These are phyloP conservation scores for Cyclotella distinguenda DNA, from an alignment of 108 stramenopile species.

Conservation along the genomic window DNA sequence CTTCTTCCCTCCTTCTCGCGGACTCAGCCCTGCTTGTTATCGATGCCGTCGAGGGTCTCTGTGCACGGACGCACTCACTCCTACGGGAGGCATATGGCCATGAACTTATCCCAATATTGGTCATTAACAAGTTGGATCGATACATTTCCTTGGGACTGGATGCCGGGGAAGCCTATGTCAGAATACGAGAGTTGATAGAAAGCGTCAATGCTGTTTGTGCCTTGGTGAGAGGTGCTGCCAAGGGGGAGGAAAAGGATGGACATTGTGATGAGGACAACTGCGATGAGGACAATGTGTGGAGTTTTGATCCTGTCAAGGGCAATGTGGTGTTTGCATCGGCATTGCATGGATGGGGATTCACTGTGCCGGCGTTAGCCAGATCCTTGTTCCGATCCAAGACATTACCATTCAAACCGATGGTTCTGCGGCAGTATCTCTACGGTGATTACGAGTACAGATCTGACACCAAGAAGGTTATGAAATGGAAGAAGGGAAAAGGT, in stretches of 20 bases:
- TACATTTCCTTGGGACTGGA: slow-evolving; percentile 73
- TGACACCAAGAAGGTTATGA: slow-evolving; percentile 64
- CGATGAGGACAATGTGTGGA: slow-evolving; percentile 61
- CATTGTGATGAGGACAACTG: background rate
- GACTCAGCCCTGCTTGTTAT: slow-evolving; percentile 95
- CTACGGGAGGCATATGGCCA: slow-evolving; percentile 91
- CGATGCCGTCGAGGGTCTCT: slow-evolving; percentile 95
- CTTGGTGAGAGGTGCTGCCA: slow-evolving; percentile 30
- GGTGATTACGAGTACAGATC: slow-evolving; percentile 70
- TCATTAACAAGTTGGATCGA: slow-evolving; percentile 95
- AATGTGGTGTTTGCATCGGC: slow-evolving; percentile 96
- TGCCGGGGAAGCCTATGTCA: slow-evolving; percentile 85
- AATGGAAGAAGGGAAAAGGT: slow-evolving; percentile 60
- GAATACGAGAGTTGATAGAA: slow-evolving; percentile 89
- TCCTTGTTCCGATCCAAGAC: slow-evolving; percentile 71
- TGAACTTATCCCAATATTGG: slow-evolving; percentile 86
- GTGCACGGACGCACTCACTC: slow-evolving; percentile 94
- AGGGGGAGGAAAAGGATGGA: background rate
- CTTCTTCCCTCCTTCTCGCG: slow-evolving; percentile 88
- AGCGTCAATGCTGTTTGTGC: slow-evolving; percentile 91
- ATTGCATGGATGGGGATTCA: slow-evolving; percentile 95
- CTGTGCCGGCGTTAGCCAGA: slow-evolving; percentile 70
- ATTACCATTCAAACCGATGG: slow-evolving; percentile 67
- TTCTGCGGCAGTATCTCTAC: slow-evolving; percentile 75
- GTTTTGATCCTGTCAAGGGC: slow-evolving; percentile 90